These are phyloP conservation scores for Xylariaceae sp. DNA, from an alignment of 2,329 filamentous ascomycete species.

Conservation along the genomic window DNA sequence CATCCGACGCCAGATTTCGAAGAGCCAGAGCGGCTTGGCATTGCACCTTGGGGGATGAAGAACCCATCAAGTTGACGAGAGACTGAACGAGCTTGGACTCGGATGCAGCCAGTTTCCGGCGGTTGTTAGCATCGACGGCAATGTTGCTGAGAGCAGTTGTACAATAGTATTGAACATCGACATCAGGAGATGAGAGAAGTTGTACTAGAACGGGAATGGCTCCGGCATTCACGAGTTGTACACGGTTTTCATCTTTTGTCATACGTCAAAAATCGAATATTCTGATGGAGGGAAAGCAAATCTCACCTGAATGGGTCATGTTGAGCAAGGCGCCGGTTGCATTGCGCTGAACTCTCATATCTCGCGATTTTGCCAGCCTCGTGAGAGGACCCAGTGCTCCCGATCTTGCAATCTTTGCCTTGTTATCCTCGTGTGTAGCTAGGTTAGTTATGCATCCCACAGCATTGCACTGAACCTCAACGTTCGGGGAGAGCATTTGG, in stretches of 20 bases:
- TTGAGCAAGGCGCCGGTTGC: conserved; percentile 94
- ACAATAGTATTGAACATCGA: conserved; percentile 99
- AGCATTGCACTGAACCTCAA: conserved; percentile 98
- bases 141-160: conserved; percentile 98
- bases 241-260: conserved; percentile 81
- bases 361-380: conserved; percentile 89
- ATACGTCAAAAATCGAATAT: conserved; percentile 11
- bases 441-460: conserved; percentile 98
- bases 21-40: conserved; percentile 94
- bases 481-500: conserved; percentile 97
- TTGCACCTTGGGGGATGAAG: conserved; percentile 93
- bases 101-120: conserved; percentile 84
- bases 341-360: conserved; percentile 97
- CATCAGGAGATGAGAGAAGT: conserved; percentile 85
- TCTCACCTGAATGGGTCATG: conserved; percentile 95
- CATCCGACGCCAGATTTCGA: conserved; percentile 92
- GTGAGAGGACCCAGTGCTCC: conserved; percentile 89
- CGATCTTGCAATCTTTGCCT: conserved; percentile 95
- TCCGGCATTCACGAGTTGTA: conserved; percentile 93
- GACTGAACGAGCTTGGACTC: conserved; percentile 91
- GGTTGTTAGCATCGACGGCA: conserved; percentile 86
- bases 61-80: conserved; percentile 94
- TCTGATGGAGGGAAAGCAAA: neutral
- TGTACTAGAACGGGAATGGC: conserved; percentile 98
- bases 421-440: conserved; percentile 98